Conservation (phyloP, 2,329 filamentous ascomycete genomes). For the Claviceps monticola region DNA sequence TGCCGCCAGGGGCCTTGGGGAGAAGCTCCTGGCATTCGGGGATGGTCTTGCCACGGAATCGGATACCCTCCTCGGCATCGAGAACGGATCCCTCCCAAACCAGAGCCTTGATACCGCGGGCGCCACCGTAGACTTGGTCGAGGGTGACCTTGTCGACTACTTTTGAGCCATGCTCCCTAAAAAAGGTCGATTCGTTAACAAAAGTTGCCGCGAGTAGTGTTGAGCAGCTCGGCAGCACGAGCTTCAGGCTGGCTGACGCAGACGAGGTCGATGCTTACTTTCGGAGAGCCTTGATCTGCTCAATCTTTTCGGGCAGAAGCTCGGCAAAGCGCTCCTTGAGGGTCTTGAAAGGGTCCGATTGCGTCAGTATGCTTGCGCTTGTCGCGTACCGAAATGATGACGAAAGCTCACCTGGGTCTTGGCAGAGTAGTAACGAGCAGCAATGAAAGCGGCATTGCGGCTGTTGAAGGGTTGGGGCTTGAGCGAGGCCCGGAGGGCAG, state of each 20-base stretch:
- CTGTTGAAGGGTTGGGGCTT: constrained; percentile 52
- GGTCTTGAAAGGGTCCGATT: constrained; percentile 41
- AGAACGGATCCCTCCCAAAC: constrained; percentile 99
- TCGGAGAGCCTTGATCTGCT: constrained; percentile 97
- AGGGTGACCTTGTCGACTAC: constrained; percentile 96
- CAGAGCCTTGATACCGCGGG: constrained; percentile 94
- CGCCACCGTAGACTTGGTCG: constrained; percentile 98
- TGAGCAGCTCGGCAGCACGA: background rate
- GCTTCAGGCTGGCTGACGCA: background rate
- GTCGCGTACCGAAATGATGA: background rate
- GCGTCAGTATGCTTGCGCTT: background rate
- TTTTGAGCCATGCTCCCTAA: constrained; percentile 85
- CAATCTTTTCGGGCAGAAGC: constrained; percentile 87
- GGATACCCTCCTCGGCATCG: constrained; percentile 96
- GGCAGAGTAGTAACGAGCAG: constrained; percentile 80
- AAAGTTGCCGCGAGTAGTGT: constrained; percentile 10
- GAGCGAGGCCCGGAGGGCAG: constrained; percentile 67
- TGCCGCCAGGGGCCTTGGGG: constrained; percentile 90
- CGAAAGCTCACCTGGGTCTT: constrained; percentile 62
- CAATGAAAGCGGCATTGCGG: constrained; percentile 62
- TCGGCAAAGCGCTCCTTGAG: constrained; percentile 98
- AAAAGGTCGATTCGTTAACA: constrained; percentile 8
- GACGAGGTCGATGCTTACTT: constrained; percentile 49
- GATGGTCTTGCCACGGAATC: constrained; percentile 98
- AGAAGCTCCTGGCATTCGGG: constrained; percentile 97